These are phyloP conservation scores for Jamesozyma piceae DNA, from an alignment of 805 yeast species.

Conservation along the genomic window DNA sequence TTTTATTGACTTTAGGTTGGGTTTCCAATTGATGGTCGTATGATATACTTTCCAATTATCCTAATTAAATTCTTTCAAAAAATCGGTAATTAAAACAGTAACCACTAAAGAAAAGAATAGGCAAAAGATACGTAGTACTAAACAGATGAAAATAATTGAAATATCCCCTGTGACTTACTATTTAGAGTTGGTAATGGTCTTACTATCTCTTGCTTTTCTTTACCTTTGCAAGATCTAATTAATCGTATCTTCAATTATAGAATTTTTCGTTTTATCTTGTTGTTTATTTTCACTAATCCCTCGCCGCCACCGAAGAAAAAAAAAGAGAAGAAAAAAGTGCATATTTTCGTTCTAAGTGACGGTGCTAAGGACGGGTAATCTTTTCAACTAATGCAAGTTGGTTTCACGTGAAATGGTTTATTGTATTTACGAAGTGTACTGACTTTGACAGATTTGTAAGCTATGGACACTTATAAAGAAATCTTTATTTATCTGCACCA, in stretches of 20 bases:
- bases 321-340: neutral
- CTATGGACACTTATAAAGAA: no score
- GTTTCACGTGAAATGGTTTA: no score
- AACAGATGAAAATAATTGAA: conserved; percentile 1
- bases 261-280: conserved; percentile 1
- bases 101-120: neutral
- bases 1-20: neutral
- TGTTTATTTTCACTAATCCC: conserved; percentile 3
- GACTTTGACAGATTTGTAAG: no score
- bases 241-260: neutral
- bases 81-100: neutral
- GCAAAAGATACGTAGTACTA: conserved; percentile 3
- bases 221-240: neutral
- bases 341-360: conserved; percentile 1
- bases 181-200: conserved; percentile 3
- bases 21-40: neutral
- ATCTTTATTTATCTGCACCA: no score
- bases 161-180: neutral
- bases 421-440: no score
- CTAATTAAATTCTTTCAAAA: neutral
- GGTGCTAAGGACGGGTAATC: conserved; percentile 1
- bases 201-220: neutral
- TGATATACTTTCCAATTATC: neutral
- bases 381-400: no score
- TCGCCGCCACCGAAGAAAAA: conserved; percentile 5